Conservation (phyloP, 202 grass and related monocot species). For the Eragrostis tef region DNA sequence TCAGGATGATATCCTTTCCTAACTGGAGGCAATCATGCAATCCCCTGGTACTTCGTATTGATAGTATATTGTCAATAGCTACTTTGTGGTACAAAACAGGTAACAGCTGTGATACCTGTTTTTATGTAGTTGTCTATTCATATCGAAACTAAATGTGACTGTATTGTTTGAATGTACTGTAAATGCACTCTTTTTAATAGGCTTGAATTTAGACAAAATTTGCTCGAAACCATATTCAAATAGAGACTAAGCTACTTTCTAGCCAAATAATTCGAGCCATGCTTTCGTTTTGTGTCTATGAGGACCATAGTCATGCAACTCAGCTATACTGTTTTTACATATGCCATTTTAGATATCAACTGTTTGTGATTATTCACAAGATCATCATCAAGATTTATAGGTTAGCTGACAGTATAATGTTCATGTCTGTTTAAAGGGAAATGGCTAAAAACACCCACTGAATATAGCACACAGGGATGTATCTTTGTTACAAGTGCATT, state of each 20-base stretch:
- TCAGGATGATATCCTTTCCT: background rate
- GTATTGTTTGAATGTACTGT: background rate
- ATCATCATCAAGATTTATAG: background rate
- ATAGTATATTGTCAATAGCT: conserved; percentile 15
- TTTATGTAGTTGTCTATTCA: background rate
- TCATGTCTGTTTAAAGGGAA: background rate
- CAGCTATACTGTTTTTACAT: background rate
- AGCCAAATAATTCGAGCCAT: background rate
- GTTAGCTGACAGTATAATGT: background rate
- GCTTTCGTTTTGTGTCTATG: background rate
- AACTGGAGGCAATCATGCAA: conserved; percentile 8
- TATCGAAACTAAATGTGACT: background rate
- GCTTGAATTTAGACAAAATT: conserved; percentile 13
- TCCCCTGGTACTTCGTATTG: background rate
- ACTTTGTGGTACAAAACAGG: background rate
- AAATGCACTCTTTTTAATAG: background rate
- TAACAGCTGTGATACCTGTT: background rate
- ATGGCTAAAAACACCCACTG: background rate
- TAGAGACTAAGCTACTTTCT: background rate
- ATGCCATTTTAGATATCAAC: background rate
- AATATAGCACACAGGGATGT: background rate
- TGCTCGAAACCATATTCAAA: background rate
- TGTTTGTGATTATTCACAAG: background rate
- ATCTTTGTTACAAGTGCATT: background rate
- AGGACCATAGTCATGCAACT: background rate